Evolutionary conservation across 208 protist species (phyloP).

Genomic region (Trypanosoma boissoni): DNA sequence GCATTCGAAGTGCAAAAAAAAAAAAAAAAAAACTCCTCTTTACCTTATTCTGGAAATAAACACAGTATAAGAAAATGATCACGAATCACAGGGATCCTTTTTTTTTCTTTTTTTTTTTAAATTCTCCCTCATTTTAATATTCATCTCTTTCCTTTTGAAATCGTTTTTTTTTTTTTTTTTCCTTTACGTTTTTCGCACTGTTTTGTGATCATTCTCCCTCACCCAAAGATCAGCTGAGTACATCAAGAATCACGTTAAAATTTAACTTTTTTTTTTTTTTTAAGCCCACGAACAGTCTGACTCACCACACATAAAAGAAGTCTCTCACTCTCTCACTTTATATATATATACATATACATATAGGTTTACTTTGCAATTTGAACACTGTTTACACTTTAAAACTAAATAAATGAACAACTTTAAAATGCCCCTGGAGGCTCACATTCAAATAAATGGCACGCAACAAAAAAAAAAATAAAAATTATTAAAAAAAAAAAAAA

Average conservation of each 20-base stretch:
- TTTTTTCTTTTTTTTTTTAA: slow-evolving; percentile 2
- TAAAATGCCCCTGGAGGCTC: background rate
- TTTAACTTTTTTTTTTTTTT: too few relatives aligned
- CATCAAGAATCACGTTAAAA: too few relatives aligned
- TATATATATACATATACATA: too few relatives aligned
- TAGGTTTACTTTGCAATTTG: too few relatives aligned
- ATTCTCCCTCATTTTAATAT: background rate
- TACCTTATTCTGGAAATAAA: too few relatives aligned
- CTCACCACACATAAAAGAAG: too few relatives aligned
- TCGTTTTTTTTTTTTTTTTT: slow-evolving; percentile 12
- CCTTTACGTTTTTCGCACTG: slow-evolving; percentile 2
- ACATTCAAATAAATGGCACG: background rate
- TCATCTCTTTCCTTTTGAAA: background rate
- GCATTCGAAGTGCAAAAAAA: too few relatives aligned
- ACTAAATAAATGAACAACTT: background rate
- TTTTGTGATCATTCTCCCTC: background rate
- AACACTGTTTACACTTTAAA: too few relatives aligned
- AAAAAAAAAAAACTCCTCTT: too few relatives aligned
- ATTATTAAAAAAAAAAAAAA: slow-evolving; percentile 11
- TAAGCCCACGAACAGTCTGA: too few relatives aligned
- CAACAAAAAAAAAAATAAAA: slow-evolving; percentile 7
- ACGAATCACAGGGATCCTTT: background rate
- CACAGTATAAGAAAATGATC: background rate
- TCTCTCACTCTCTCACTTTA: too few relatives aligned
- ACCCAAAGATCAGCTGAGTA: background rate